These are phyloP conservation scores for Alopecurus myosuroides DNA, from an alignment of 176 grass and related monocot species.

Conservation along the genomic window DNA sequence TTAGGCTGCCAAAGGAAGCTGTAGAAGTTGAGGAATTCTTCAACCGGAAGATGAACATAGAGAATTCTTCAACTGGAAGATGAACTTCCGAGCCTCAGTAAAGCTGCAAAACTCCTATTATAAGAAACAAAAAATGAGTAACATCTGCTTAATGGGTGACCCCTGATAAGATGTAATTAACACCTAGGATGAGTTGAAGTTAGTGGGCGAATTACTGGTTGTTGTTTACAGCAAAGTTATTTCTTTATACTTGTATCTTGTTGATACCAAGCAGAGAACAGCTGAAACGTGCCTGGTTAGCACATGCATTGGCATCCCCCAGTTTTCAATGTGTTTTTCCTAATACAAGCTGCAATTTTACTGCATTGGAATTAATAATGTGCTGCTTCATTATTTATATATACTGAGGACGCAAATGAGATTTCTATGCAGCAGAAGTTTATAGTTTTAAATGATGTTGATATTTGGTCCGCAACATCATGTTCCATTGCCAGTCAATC, in stretches of 20 bases:
- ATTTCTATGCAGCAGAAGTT: not conserved
- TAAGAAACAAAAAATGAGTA: not conserved
- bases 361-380: not conserved
- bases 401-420: not conserved
- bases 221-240: not conserved
- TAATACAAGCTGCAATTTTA: not conserved
- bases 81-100: not conserved
- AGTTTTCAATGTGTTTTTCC: not conserved
- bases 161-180: not conserved
- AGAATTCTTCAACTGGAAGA: not conserved
- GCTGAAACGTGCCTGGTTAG: not conserved
- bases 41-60: not conserved
- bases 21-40: not conserved
- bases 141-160: not conserved
- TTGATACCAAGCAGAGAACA: not conserved
- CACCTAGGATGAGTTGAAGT: not conserved
- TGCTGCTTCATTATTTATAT: not conserved
- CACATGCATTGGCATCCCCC: not conserved
- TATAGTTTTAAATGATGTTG: too few species aligned
- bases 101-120: not conserved
- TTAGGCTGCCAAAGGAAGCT: not conserved
- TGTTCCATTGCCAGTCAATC: not conserved
- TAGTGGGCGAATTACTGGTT: not conserved
- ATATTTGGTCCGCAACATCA: not conserved
- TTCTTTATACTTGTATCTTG: not conserved